phyloP scores from a whole-genome alignment of 2,329 filamentous ascomycete genomes.

The Talaromyces amestolkiae region DNA sequence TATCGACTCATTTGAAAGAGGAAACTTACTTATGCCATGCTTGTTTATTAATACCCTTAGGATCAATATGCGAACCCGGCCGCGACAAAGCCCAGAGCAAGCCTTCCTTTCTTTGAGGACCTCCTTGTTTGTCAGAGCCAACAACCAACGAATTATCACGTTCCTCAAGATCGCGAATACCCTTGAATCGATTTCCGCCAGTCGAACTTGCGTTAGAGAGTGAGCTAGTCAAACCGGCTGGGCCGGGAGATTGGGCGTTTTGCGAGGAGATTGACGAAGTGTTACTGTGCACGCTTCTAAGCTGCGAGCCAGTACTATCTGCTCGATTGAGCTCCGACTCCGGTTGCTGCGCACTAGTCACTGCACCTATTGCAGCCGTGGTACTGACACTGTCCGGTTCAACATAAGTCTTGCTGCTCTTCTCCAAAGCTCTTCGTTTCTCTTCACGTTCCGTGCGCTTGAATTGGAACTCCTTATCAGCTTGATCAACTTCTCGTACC shows the following conservation, averaged over 20 bases:
- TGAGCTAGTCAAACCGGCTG: conserved; percentile 24
- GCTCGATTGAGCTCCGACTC: conserved; percentile 70
- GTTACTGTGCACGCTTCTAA: conserved; percentile 52
- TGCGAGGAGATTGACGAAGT: conserved; percentile 48
- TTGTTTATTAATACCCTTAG: conserved; percentile 91
- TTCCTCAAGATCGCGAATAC: conserved; percentile 88
- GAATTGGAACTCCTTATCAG: conserved; percentile 95
- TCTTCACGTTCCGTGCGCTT: conserved; percentile 94
- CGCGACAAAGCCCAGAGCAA: conserved; percentile 91
- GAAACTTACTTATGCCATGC: conserved; percentile 91
- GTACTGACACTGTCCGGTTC: conserved; percentile 63
- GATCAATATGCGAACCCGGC: conserved; percentile 91
- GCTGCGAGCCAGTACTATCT: conserved; percentile 70
- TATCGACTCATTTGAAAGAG: no score
- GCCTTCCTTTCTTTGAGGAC: conserved; percentile 83
- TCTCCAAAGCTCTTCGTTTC: conserved; percentile 85
- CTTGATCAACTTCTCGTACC: conserved; percentile 81
- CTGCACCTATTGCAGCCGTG: conserved; percentile 34
- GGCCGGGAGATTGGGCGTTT: conserved; percentile 30
- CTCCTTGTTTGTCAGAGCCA: conserved; percentile 55
- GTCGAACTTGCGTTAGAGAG: conserved; percentile 19
- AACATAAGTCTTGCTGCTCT: conserved; percentile 71
- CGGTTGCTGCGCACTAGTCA: conserved; percentile 55
- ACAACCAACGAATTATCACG: conserved; percentile 58
- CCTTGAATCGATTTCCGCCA: conserved; percentile 68